Evolutionary conservation across 106 monocot genomes (phyloP).

Genomic region (Acorus calamus): DNA sequence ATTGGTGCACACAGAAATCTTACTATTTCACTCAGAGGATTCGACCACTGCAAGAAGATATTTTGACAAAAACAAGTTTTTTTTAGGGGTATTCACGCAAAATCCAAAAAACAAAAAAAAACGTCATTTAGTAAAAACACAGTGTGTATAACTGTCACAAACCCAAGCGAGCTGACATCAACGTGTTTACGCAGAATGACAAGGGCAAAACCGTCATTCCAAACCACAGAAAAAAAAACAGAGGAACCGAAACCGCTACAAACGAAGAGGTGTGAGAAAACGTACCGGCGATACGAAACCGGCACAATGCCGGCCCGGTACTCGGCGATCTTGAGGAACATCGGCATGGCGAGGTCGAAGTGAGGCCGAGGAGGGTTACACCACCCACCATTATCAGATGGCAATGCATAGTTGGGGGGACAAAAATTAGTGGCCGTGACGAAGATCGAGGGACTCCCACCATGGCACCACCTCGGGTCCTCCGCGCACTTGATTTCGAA

Average conservation of each 20-base stretch:
- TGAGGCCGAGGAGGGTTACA: slow-evolving; percentile 28
- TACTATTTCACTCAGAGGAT: too few relatives aligned
- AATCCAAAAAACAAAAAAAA: too few relatives aligned
- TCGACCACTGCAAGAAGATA: too few relatives aligned
- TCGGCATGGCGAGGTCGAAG: too few relatives aligned
- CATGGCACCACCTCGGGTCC: slow-evolving; percentile 39
- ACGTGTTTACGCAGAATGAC: too few relatives aligned
- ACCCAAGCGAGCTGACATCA: too few relatives aligned
- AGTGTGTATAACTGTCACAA: too few relatives aligned
- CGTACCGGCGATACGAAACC: slow-evolving; percentile 19
- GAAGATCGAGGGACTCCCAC: slow-evolving; percentile 35
- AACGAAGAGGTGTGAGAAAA: not conserved
- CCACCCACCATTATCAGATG: slow-evolving; percentile 38
- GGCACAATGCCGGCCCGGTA: slow-evolving; percentile 21
- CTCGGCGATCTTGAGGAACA: too few relatives aligned
- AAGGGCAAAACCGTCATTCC: not conserved
- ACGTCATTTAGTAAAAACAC: too few relatives aligned
- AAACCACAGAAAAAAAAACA: not conserved
- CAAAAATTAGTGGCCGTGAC: slow-evolving; percentile 17
- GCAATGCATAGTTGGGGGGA: not conserved
- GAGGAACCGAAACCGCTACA: not conserved
- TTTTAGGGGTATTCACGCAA: too few relatives aligned
- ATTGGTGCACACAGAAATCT: too few relatives aligned
- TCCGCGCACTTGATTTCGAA: slow-evolving; percentile 16
- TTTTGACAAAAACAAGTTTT: too few relatives aligned